These are phyloP conservation scores for Penicillium desertorum DNA, from an alignment of 495 filamentous ascomycete genomes.

Conservation along the genomic window DNA sequence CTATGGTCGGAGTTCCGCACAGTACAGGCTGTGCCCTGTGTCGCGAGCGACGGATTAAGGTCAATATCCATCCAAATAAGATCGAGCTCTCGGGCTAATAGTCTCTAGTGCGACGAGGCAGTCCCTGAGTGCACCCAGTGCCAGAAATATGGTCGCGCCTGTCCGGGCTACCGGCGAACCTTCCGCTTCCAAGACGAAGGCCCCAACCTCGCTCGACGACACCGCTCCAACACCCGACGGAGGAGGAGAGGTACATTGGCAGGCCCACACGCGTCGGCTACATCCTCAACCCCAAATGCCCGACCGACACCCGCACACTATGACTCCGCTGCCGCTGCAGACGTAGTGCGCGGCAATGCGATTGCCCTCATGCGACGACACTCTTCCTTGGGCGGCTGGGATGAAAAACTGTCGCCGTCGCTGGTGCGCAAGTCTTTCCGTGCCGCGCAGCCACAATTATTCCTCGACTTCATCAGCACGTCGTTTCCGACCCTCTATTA, in stretches of 20 bases:
- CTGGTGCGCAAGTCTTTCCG: slow-evolving; percentile 28
- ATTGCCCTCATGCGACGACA: slow-evolving; percentile 31
- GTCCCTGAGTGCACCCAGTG: slow-evolving; percentile 39
- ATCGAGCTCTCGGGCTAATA: neutral
- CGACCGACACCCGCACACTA: neutral
- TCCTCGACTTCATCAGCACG: slow-evolving; percentile 32
- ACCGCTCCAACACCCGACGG: slow-evolving; percentile 21
- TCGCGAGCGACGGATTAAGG: slow-evolving; percentile 41
- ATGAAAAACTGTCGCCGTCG: slow-evolving; percentile 26
- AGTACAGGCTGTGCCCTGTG: slow-evolving; percentile 41
- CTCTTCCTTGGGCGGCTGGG: slow-evolving; percentile 15
- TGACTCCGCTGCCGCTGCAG: slow-evolving; percentile 17
- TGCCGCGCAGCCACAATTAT: slow-evolving; percentile 28
- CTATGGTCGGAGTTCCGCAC: slow-evolving; percentile 43
- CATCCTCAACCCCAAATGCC: slow-evolving; percentile 12
- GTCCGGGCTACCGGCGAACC: slow-evolving; percentile 38
- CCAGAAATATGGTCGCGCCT: slow-evolving; percentile 36
- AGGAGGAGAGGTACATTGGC: slow-evolving; percentile 9
- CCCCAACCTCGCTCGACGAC: slow-evolving; percentile 30
- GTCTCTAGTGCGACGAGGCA: slow-evolving; percentile 35
- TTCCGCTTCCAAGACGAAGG: slow-evolving; percentile 43
- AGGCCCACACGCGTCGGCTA: slow-evolving; percentile 6
- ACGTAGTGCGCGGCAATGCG: slow-evolving; percentile 25
- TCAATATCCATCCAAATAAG: slow-evolving; percentile 2
- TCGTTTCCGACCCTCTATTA: slow-evolving; percentile 37